Base-by-base conservation (phyloP, 768 basidiomycete species). In the Tulasnella sp. region DNA sequence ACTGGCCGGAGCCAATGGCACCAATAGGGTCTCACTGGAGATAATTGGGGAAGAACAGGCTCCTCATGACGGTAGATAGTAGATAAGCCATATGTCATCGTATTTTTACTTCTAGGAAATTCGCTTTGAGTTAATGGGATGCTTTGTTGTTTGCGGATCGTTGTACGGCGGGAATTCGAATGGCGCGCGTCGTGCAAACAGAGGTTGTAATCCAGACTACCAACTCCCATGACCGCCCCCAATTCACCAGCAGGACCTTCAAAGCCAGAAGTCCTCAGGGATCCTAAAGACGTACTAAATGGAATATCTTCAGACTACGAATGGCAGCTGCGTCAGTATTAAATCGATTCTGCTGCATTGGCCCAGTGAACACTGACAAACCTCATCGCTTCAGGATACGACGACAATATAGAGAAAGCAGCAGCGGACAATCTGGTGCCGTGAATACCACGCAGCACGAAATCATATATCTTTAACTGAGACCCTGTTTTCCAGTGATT, bases 351-450 rank as follows among this genome's bases (percentile, higher is more conserved):
- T 64, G 58, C 58, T 64, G 29, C 58, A 6, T 64, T 19, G 58
- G 29, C 7, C 58, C 4, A 29, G 22, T 12, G 14, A 25, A 11
- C 58, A n/a, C 58, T 25, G n/a, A 34, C 58, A n/a, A 22, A 22
- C 9, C 52, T 7, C 3, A 25, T 34, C n/a, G 6, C 29, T n/a
- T 31, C 82, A 91, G 91, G 89, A 77, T 85, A 91, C 79, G 88
- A 91, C 77, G 81, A 82, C 14, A 78, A 89, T 2, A 83, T 94
- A 39, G 86, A 90, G 77, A 84, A 85, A 72, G 88, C 91, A 78
- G 91, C 91, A 7, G 85, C 86, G 14, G 88, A 88, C 1, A 92
- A 94, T 82, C 81, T 83, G 49, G 82, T 91, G 78, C 86, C 91
- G 89, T 92, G 81, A 78, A 88, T 83, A 58, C n/a, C 38, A 70